phyloP scores from a whole-genome alignment of 441 rosid species.

The Populus hybrid region DNA sequence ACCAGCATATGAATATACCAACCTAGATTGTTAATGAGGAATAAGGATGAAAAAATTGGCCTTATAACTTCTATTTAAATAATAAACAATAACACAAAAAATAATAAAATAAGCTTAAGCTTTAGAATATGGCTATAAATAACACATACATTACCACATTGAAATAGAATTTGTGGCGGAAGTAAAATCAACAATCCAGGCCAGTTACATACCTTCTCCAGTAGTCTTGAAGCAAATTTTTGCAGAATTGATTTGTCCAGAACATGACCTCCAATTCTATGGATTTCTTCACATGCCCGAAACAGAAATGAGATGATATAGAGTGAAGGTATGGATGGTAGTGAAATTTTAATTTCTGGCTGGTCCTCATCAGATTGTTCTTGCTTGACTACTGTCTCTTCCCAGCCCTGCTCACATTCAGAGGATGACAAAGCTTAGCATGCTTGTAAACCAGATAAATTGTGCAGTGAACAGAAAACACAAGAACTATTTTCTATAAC shows the following conservation, averaged over 20 bases:
- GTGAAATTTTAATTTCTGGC: constrained; percentile 84
- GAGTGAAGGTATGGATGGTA: constrained; percentile 94
- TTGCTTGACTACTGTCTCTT: constrained; percentile 86
- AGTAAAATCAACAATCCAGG: constrained; percentile 10
- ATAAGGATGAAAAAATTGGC: not conserved
- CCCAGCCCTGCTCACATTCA: constrained; percentile 83
- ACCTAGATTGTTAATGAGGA: too few relatives aligned
- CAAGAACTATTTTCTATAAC: not conserved
- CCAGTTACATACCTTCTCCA: constrained; percentile 65
- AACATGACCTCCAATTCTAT: constrained; percentile 96
- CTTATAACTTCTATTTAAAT: not conserved
- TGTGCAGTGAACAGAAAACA: not conserved
- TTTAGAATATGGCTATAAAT: not conserved
- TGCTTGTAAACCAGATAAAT: constrained; percentile 1
- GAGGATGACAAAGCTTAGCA: constrained; percentile 25
- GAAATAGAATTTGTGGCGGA: constrained; percentile 3
- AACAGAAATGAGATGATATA: constrained; percentile 81
- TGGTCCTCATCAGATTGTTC: constrained; percentile 64
- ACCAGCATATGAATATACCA: not conserved
- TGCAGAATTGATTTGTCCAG: constrained; percentile 82
- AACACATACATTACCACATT: not conserved
- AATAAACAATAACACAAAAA: not conserved
- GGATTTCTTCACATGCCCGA: constrained; percentile 95
- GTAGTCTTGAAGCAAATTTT: constrained; percentile 65
- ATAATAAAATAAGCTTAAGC: not conserved